Conservation (phyloP, 345 rosid species). For the Barbarea vulgaris region DNA sequence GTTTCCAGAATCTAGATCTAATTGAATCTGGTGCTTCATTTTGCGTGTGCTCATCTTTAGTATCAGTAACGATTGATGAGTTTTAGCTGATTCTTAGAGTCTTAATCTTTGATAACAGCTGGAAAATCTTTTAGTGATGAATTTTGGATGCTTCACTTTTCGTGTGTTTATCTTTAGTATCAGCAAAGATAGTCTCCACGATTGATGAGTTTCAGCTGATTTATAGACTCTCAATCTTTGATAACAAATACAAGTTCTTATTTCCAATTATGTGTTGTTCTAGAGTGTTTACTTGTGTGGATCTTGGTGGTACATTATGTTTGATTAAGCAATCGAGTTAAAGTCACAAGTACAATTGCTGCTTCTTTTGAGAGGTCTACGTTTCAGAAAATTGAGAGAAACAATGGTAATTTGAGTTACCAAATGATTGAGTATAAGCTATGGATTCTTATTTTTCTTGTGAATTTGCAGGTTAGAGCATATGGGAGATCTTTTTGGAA, state of each 20-base stretch:
- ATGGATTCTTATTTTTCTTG: background rate
- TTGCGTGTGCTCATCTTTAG: no score
- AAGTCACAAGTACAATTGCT: background rate
- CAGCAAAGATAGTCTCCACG: background rate
- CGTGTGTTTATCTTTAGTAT: no score
- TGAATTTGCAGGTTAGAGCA: constrained; percentile 59
- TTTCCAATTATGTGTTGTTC: background rate
- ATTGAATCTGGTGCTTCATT: no score
- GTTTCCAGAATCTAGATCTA: no score
- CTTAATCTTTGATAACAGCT: no score
- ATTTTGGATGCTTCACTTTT: no score
- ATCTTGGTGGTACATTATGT: constrained; percentile 16
- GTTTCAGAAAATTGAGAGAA: background rate
- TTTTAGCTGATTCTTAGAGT: no score
- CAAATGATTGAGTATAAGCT: background rate
- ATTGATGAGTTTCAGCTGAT: constrained; percentile 8
- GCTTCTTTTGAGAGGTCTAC: constrained; percentile 14
- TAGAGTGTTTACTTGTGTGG: background rate
- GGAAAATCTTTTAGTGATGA: background rate
- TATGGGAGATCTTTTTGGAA: constrained; percentile 70
- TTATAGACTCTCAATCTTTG: background rate
- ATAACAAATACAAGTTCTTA: background rate
- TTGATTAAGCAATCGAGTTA: background rate
- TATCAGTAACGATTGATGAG: background rate
- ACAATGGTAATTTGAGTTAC: no score